phyloP scores from a whole-genome alignment of 225 moss, liverwort and hornwort genomes.

The Pleurozium schreberi region DNA sequence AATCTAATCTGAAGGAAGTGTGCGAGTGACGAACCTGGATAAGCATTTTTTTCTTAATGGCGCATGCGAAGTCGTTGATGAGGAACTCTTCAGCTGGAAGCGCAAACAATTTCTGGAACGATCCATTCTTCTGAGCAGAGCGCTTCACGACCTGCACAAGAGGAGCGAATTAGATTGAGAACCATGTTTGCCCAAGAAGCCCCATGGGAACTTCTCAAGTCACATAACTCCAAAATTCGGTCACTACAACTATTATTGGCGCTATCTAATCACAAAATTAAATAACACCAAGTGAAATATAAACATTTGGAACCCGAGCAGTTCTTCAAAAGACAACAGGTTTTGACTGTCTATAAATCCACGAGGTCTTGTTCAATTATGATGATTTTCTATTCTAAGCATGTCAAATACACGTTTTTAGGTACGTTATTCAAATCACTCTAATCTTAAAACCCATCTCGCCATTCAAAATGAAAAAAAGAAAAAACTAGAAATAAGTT shows the following conservation, averaged over 20 bases:
- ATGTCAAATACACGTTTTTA: neutral
- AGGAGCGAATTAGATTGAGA: neutral
- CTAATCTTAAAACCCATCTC: neutral
- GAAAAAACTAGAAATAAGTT: neutral
- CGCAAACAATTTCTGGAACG: constrained; percentile 79
- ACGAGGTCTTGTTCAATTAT: neutral
- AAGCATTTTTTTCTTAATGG: constrained; percentile 81
- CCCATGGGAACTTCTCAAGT: neutral
- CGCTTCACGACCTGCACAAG: constrained; percentile 62
- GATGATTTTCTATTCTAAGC: neutral
- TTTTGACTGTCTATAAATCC: neutral
- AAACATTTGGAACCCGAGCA: neutral
- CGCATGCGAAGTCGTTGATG: constrained; percentile 91
- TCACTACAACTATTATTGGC: neutral
- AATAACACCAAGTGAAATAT: neutral
- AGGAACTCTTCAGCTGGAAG: constrained; percentile 88
- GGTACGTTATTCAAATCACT: neutral
- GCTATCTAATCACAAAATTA: neutral
- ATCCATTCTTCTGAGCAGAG: constrained; percentile 68
- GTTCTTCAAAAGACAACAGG: neutral
- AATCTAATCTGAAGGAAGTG: neutral
- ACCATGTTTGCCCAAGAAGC: neutral
- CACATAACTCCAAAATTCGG: neutral
- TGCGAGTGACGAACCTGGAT: constrained; percentile 44
- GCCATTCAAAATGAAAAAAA: neutral